Base-by-base conservation (phyloP, 805 yeast species). In the Tanozyma kutaoensis region DNA sequence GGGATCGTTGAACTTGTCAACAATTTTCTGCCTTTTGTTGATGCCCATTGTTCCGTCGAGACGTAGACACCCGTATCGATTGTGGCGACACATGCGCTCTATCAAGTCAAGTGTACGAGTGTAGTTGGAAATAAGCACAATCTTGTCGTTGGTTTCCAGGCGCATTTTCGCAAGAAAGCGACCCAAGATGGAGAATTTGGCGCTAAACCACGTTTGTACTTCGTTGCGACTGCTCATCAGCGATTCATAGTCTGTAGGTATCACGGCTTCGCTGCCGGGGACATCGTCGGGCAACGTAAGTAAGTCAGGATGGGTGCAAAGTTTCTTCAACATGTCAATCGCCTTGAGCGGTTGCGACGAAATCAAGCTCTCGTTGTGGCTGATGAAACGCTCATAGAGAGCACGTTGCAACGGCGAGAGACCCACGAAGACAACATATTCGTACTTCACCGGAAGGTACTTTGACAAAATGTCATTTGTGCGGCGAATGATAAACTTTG, bases 391-490 rank as follows among this genome's bases (percentile, higher is more conserved):
- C 28, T 68, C 58, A 45, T 91, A 91, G 2, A 91, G 50, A 1
- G 61, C 51, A 27, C 59, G 54, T 50, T 91, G 98, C 52, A 86
- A 65, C 1, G 81, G 82, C 2, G 88, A 67, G 29, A 91, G 55
- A 23, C 75, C 76, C 34, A 91, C 85, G 49, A 88, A 91, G n/a
- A 91, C 79, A 14, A 91, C 97, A 50, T 91, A 94, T 49, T 91
- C 98, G 47, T 85, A 86, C 50, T 91, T 91, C 35, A 93, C 82
- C 0, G 98, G 98, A 33, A 91, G 62, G 45, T 91, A 91, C 51
- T 91, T 88, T 17, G 95, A 77, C 29, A 91, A 59, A 40, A 91
- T 81, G 50, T 91, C 98, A 55, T 91, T 91, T 1, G 97, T 85
- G 45, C 98, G 72, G 47, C 98, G 68, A 33, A 91, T 91, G 47